These are phyloP conservation scores for Pythium oligandrum DNA, from an alignment of 352 stramenopile species.

Conservation along the genomic window DNA sequence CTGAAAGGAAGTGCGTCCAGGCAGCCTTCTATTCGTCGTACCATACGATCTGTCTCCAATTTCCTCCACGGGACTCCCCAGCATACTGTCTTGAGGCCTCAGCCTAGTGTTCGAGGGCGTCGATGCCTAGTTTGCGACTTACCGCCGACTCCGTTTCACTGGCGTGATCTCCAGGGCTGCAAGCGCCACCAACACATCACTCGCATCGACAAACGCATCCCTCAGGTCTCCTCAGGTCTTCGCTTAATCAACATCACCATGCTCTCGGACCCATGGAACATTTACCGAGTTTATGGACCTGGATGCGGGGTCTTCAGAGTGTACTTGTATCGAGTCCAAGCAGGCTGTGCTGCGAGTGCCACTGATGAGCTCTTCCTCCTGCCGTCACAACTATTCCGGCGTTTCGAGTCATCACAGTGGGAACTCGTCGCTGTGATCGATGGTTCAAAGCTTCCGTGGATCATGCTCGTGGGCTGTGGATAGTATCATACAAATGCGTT, in stretches of 20 bases:
- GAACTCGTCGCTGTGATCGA: no score
- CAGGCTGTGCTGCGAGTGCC: background rate
- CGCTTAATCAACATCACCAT: background rate
- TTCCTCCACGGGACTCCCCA: background rate
- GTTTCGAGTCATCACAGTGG: no score
- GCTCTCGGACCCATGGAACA: background rate
- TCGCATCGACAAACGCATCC: background rate
- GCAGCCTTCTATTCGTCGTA: background rate
- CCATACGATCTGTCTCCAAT: background rate
- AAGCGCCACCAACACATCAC: conserved; percentile 7
- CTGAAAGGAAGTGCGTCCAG: background rate
- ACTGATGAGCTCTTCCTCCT: no score
- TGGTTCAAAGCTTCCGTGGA: no score
- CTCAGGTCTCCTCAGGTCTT: background rate
- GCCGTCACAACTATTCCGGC: no score
- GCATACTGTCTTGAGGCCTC: no score
- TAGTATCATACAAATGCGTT: no score
- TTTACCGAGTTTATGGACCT: background rate
- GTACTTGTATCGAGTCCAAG: background rate
- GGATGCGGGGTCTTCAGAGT: background rate
- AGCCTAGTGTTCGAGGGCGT: no score
- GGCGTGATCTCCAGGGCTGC: conserved; percentile 8
- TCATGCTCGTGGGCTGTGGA: no score
- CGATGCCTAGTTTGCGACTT: conserved; percentile 4
- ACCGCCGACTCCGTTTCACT: conserved; percentile 3